These are phyloP conservation scores for Solanum sejunctum DNA, from an alignment of 257 asterid species.

Conservation along the genomic window DNA sequence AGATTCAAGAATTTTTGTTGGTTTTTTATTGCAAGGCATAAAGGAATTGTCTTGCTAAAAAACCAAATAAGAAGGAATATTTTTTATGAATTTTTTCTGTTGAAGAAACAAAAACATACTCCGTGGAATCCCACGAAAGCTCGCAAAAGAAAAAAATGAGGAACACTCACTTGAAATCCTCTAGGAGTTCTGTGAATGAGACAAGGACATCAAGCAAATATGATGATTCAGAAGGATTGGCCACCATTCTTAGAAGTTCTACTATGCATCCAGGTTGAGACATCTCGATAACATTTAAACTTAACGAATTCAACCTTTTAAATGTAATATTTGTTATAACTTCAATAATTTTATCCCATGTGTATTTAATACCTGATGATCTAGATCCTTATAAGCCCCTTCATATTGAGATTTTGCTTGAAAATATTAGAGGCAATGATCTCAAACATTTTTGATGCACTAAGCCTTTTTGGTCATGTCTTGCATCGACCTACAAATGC, in stretches of 20 bases:
- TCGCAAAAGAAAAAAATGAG: conserved; percentile 24
- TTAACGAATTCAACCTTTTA: not conserved
- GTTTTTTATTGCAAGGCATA: not conserved
- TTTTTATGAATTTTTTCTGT: conserved; percentile 35
- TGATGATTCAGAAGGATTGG: conserved; percentile 27
- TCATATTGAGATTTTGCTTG: not conserved
- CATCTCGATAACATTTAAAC: not conserved
- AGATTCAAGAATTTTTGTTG: not conserved
- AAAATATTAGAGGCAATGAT: not conserved
- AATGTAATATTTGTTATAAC: not conserved
- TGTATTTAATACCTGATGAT: not conserved
- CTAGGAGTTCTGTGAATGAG: conserved; percentile 44
- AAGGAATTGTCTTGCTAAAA: not conserved
- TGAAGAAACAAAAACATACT: conserved; percentile 12
- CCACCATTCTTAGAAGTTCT: conserved; percentile 41
- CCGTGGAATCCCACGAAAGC: too few relatives aligned
- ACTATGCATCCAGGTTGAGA: conserved; percentile 53
- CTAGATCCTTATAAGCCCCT: not conserved
- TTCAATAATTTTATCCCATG: not conserved
- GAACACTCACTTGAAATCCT: conserved; percentile 38
- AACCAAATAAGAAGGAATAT: not conserved
- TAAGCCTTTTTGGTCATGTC: not conserved
- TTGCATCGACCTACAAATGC: not conserved
- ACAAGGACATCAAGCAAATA: conserved; percentile 13
- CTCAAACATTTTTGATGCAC: not conserved